Base-by-base conservation (phyloP, 441 rosid genomes). In the Raphanus hybrid region DNA sequence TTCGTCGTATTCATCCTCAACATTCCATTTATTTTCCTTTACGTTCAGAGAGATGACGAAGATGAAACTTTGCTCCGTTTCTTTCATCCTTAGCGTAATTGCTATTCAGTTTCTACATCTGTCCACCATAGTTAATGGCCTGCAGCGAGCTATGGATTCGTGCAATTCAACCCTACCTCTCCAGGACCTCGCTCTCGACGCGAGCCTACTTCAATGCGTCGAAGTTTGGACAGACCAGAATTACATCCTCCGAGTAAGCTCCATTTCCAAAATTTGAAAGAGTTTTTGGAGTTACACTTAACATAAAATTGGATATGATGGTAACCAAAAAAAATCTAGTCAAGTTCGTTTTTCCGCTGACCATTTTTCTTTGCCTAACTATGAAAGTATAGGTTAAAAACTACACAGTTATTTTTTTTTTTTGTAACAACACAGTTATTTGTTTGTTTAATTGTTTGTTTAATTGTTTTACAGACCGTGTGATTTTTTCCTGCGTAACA, bases 201-300 rank as follows among this genome's bases (percentile, higher is more conserved):
- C 81, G 2, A 43, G 86, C 14, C 81, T 89, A 65, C 90, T 90
- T 71, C 76, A 73, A 11, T 93, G 98, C 74, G 67, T 80, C 18
- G 16, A 84, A 5, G 91, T 78, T 15, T 93, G 98, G 98, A 20
- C 1, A 20, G 0, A 62, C 4, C 72, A 86, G 2, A 71, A 81
- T 50, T 93, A 29, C 85, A 77, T 93, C 67, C 90, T 91, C 79
- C 76, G 97, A 65, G 98, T 93, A 89, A 72, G 90, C 69, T 5
- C 20, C 61, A 6, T 6, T 64, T 7, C 80, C 83, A 29, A 59
- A 9, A 59, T 59, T 4, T 23, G 14, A 18, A 57, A 57, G 29
- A 23, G n/a, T 58, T 23, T 59, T 59, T 10, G 35, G 63, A 23
- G 14, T 10, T 59, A 5, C 63, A 59, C 14, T 55, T 29, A 29